These are phyloP conservation scores for Curvularia hawaiiensis DNA, from an alignment of 2,329 filamentous ascomycete species.

Conservation along the genomic window DNA sequence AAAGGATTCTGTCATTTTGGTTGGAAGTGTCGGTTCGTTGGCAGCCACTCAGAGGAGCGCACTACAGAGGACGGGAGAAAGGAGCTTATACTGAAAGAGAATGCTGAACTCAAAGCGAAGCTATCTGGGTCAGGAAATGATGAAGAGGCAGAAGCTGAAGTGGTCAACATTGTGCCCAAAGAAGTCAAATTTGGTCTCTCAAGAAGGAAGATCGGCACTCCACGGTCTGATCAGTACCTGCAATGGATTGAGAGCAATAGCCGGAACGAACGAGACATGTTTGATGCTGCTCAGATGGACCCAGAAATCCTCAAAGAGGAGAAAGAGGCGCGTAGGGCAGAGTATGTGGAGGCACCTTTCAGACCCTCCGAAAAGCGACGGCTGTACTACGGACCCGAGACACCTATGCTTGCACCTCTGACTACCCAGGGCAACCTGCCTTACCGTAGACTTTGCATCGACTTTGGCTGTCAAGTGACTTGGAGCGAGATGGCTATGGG, in stretches of 20 bases:
- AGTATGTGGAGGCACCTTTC: constrained; percentile 84
- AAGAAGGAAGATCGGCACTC: constrained; percentile 71
- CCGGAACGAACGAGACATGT: constrained; percentile 40
- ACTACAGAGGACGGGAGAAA: constrained; percentile 78
- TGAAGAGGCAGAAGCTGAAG: constrained; percentile 58
- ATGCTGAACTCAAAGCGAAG: constrained; percentile 54
- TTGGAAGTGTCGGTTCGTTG: constrained; percentile 93
- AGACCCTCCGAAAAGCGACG: constrained; percentile 90
- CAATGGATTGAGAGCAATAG: constrained; percentile 76
- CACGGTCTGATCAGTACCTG: constrained; percentile 76
- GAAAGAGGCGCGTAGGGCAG: constrained; percentile 72
- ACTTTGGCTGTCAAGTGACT: constrained; percentile 87
- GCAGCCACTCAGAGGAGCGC: constrained; percentile 83
- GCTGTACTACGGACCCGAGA: constrained; percentile 93
- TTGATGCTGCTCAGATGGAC: constrained; percentile 44
- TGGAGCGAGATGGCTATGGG: constrained; percentile 99
- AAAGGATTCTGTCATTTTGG: constrained; percentile 80
- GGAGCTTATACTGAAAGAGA: constrained; percentile 75
- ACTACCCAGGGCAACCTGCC: constrained; percentile 97
- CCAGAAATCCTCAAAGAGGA: constrained; percentile 38
- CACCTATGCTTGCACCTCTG: constrained; percentile 88
- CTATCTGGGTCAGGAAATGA: constrained; percentile 55
- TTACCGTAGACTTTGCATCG: constrained; percentile 87
- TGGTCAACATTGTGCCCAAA: constrained; percentile 75
- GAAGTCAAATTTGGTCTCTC: constrained; percentile 75